Base-by-base conservation (phyloP, 2,329 filamentous ascomycete species). In the Leptographium wingfieldii region DNA sequence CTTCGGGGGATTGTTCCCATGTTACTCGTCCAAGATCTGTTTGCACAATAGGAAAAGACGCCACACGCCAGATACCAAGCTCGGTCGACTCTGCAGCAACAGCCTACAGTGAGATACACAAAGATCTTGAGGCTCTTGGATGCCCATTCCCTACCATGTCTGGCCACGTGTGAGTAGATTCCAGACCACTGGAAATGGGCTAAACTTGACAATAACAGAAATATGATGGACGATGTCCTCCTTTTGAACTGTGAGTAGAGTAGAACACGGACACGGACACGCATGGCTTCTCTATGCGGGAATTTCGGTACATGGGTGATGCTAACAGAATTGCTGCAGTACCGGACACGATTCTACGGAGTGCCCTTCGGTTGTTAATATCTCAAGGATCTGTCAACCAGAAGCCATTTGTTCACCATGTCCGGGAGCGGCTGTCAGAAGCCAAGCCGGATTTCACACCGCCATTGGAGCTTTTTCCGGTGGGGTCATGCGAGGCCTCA, bases 151-250 rank as follows among this genome's bases (percentile, higher is more conserved):
- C 22, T 22, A 22, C 22, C 22, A 22, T 22, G 22, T 22, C 22
- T 22, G 22, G 22, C 22, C 22, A 22, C 22, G 22, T 22, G 22
- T 22, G 22, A 22, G 22, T 22, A 22, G 22, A 22, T 22, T 22
- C 22, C 22, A 22, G 22, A 22, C 22, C 22, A 22, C 22, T 22
- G 22, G 22, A 22, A 22, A 22, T 22, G 22, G 22, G 22, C 22
- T 1, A 22, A 22, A 22, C 22, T 22, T 22, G 22, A 22, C 22
- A 22, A 22, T 22, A 22, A 85, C 84, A 73, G 71, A 49, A 73
- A 73, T 60, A 72, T 73, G 71, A 73, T 73, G 72, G 71, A 74
- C 65, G 70, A 73, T 66, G 72, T 70, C 65, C 68, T 73, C n/a
- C 72, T 74, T 61, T 70, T 69, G 2, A 73, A 72, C 35, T 61